A percentile compares a stretch with the other conserved stretches of the same genome.
Conservation (phyloP, 176 grass and related monocot species). For the bread wheat (Triticum aestivum) region IWGSC_CS_RefSeq_v2.1 NC_057813.1:556204661-556205160, state of each 20-base stretch:
- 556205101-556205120: slow-evolving; percentile 30
- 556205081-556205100: slow-evolving; percentile 54
- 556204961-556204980: not conserved
- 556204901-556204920: not conserved
- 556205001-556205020: slow-evolving; percentile 68
- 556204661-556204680: slow-evolving; percentile 72
- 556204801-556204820: slow-evolving; percentile 63
- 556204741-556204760: slow-evolving; percentile 69
- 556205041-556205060: slow-evolving; percentile 60
- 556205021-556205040: slow-evolving; percentile 54
- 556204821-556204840: slow-evolving; percentile 43
- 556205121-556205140: slow-evolving; percentile 65
- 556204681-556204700: slow-evolving; percentile 52
- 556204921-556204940: not conserved
- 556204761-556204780: slow-evolving; percentile 48
- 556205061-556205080: slow-evolving; percentile 61
- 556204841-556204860: slow-evolving; percentile 30
- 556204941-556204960: too few relatives aligned
- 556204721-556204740: slow-evolving; percentile 60
- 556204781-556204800: slow-evolving; percentile 53
- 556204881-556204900: slow-evolving; percentile 43
- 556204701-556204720: slow-evolving; percentile 52
- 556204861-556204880: slow-evolving; percentile 48
- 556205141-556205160: slow-evolving; percentile 26
- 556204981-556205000: slow-evolving; percentile 66